Conservation (phyloP, 441 rosid genomes). For the Arabidopsis lyrata region DNA sequence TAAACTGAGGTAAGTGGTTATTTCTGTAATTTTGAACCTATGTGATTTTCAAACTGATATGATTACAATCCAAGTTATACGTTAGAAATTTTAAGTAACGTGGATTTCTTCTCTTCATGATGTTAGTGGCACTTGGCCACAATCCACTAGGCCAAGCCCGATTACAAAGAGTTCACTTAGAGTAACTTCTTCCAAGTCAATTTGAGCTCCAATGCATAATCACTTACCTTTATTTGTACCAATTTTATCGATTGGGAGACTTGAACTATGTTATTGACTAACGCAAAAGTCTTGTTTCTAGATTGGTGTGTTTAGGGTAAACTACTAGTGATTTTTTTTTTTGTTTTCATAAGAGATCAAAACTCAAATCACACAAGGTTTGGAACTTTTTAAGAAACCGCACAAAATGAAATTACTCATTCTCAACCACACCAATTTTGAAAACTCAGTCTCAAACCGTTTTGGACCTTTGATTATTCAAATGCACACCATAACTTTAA, state of each 20-base stretch:
- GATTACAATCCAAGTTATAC: background rate
- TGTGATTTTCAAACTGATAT: background rate
- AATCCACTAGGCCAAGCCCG: background rate
- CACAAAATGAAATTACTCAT: background rate
- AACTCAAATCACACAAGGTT: background rate
- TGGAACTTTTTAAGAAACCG: background rate
- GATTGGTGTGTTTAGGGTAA: background rate
- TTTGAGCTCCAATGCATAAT: too few relatives aligned
- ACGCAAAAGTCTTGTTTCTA: background rate
- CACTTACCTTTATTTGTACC: too few relatives aligned
- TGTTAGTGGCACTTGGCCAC: too few relatives aligned
- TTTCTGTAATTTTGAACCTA: too few relatives aligned
- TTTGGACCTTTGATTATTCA: too few relatives aligned
- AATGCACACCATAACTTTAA: too few relatives aligned
- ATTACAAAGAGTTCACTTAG: background rate
- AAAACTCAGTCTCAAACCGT: too few relatives aligned
- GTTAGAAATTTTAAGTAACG: background rate
- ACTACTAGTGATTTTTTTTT: background rate
- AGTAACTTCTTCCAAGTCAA: background rate
- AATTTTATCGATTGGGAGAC: too few relatives aligned
- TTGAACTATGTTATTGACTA: too few relatives aligned
- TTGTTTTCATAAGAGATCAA: background rate
- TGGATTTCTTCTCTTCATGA: too few relatives aligned
- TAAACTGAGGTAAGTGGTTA: conserved; percentile 24
- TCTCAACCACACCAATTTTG: background rate